These are phyloP conservation scores for Globisporangium irregulare DNA, from an alignment of 352 stramenopile species.

Conservation along the genomic window DNA sequence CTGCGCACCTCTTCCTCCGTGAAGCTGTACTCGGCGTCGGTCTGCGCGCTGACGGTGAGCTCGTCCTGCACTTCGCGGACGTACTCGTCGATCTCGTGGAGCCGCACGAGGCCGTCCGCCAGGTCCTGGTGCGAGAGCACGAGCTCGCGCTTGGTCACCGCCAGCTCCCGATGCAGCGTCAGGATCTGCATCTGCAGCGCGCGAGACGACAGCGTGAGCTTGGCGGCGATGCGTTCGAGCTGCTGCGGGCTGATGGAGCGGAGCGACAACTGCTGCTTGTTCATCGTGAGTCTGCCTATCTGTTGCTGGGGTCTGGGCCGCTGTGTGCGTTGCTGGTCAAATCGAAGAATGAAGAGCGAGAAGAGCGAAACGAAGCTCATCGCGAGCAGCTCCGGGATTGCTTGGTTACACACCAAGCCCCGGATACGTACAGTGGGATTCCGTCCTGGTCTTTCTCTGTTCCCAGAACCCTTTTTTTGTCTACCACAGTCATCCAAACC, in stretches of 20 bases:
- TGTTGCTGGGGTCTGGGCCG: background rate
- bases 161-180: slow-evolving; percentile 33
- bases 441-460: background rate
- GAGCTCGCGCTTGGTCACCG: slow-evolving; percentile 33
- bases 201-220: slow-evolving; percentile 47
- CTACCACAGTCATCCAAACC: background rate
- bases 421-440: background rate
- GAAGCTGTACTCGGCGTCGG: slow-evolving; percentile 22
- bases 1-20: slow-evolving; percentile 32
- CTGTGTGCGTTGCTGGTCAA: background rate
- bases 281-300: background rate
- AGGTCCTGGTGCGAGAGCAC: slow-evolving; percentile 49
- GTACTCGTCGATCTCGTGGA: slow-evolving; percentile 67
- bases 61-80: slow-evolving; percentile 49
- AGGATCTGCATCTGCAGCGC: slow-evolving; percentile 41
- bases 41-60: slow-evolving; percentile 16
- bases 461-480: background rate
- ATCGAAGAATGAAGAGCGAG: slow-evolving; percentile 9
- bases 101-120: slow-evolving; percentile 41
- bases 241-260: slow-evolving; percentile 18
- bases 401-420: background rate
- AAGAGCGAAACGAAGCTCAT: background rate
- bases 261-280: slow-evolving; percentile 1
- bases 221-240: slow-evolving; percentile 45
- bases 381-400: background rate